Evolutionary conservation across 495 filamentous ascomycete species (phyloP), one percentile per base, ranked within the genome.

Genomic region (Parathielavia hyrcaniae): DNA sequence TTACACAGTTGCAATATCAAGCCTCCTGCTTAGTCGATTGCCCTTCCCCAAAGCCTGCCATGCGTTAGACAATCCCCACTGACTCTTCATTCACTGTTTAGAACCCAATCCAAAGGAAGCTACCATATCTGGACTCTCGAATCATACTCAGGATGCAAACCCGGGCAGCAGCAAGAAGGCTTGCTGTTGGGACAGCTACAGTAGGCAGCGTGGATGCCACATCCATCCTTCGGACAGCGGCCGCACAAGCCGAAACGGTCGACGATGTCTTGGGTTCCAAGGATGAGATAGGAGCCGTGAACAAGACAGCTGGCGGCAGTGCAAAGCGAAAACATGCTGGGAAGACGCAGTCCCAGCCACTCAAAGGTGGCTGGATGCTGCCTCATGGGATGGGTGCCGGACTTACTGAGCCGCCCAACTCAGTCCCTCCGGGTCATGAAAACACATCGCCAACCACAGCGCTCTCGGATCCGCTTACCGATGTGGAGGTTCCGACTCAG

Each of bases 321-420:
- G 12, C 20, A 23, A 62, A 62, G 40, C 53, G 45, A 19, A 63
- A 58, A 23, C 52, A 49, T 7, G 50, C 34, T 16, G 30, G 19
- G 19, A 61, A 61, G 53, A 51, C 39, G 38, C 49, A 43, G n/a
- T 26, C 53, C 5, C 59, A 60, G 12, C 57, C 67, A 0, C 50
- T 73, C 17, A 69, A 65, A 38, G 67, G 67, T 26, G 69, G 57
- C 19, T 74, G 67, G 68, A 59, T 62, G 14, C 59, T 78, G 13
- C 72, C 71, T 2, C 77, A 77, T 62, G 70, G 69, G 14, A 67
- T 78, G 66, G 75, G 75, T 1, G 20, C 54, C 54, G 52, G 38
- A 3, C 20, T 59, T 20, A 20, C 9, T 8, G 20, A 32, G 4
- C 1, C 57, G 19, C 51, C 39, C 30, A 22, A 40, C n/a, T 8